Percentiles rank a stretch among this genome's conserved stretches.
Conservation (phyloP, 345 rosid genomes). For the Isatis tinctoria region DNA sequence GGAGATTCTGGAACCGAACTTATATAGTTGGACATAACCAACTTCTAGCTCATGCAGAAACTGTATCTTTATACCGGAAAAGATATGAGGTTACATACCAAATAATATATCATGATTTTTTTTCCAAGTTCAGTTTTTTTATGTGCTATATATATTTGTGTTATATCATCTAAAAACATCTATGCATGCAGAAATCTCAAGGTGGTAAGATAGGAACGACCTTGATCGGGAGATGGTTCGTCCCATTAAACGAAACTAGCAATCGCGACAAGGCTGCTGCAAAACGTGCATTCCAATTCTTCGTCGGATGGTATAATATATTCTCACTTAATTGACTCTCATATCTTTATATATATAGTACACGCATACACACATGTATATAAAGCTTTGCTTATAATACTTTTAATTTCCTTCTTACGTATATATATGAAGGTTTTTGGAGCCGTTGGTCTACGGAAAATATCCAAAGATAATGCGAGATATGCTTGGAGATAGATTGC, state of each 20-base stretch:
- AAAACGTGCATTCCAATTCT: no score
- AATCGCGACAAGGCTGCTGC: neutral
- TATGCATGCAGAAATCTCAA: constrained; percentile 19
- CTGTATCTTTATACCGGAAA: constrained; percentile 26
- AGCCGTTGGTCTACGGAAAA: constrained; percentile 23
- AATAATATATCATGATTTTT: no score
- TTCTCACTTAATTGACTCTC: no score
- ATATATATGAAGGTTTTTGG: constrained; percentile 28
- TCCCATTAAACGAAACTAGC: constrained; percentile 6
- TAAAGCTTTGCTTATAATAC: no score
- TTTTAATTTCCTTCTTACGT: neutral
- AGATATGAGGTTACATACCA: constrained; percentile 17
- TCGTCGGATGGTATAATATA: no score
- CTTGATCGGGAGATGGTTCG: constrained; percentile 17
- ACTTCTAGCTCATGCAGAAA: constrained; percentile 40
- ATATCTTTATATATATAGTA: no score
- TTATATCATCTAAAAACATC: neutral
- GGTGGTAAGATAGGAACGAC: constrained; percentile 16
- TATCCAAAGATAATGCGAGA: constrained; percentile 19
- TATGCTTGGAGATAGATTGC: constrained; percentile 16
- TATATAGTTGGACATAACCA: neutral
- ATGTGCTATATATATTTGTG: no score
- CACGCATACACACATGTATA: neutral
- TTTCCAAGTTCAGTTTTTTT: no score
- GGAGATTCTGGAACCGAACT: no score